Percentiles rank a stretch among this genome's conserved stretches.
These are phyloP conservation scores for Fusarium udum DNA, from an alignment of 2,329 filamentous ascomycete species.

Conservation along the genomic window DNA sequence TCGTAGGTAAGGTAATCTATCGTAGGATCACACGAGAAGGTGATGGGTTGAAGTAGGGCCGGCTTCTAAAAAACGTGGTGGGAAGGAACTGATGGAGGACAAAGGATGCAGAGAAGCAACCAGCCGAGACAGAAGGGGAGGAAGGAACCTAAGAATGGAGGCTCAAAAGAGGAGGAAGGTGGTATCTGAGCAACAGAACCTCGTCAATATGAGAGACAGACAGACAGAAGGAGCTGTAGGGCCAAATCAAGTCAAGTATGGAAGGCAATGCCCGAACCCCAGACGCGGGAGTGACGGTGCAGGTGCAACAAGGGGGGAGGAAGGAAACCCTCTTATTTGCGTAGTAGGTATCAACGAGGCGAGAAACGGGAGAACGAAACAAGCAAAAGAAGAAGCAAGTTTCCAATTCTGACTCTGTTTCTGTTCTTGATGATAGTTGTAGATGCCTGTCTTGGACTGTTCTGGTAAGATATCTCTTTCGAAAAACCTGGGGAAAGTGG, in stretches of 20 bases:
- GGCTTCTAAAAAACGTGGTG: constrained; percentile 31
- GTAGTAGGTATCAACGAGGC: constrained; percentile 32
- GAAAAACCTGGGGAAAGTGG: not conserved
- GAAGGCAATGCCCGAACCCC: constrained; percentile 5
- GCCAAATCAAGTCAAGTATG: not conserved
- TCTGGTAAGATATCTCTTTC: not conserved
- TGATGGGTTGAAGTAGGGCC: constrained; percentile 14
- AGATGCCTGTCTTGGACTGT: not conserved
- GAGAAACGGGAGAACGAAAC: constrained; percentile 14
- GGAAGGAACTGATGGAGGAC: constrained; percentile 31
- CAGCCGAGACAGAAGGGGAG: constrained; percentile 32
- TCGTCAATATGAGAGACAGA: constrained; percentile 38
- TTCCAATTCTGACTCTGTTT: not conserved
- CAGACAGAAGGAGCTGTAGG: not conserved
- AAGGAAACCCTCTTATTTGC: constrained; percentile 18
- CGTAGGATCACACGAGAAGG: constrained; percentile 8
- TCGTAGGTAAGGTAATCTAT: not conserved
- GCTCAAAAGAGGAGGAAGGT: constrained; percentile 7
- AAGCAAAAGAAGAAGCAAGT: not conserved
- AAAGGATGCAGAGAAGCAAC: constrained; percentile 27
- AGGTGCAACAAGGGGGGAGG: constrained; percentile 13
- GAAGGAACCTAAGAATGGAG: constrained; percentile 6
- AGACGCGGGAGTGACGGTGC: constrained; percentile 41
- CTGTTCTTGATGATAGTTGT: not conserved
- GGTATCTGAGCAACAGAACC: not conserved